phyloP scores from a whole-genome alignment of 1,284 basidiomycete species.

The Ganoderma lucidum region DNA sequence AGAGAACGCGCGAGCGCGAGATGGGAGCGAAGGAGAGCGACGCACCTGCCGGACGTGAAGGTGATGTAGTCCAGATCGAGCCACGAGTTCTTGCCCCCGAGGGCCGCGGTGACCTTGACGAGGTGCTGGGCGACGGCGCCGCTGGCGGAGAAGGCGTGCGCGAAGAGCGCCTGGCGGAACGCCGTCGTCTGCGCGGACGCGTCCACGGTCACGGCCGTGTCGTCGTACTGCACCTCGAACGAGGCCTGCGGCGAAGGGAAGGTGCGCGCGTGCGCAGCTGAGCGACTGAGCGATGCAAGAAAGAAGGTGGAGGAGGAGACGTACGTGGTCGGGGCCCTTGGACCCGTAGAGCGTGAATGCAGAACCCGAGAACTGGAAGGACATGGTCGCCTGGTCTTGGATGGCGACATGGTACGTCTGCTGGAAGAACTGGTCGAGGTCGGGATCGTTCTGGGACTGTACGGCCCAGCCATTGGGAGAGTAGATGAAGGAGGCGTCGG shows the following conservation, averaged over 20 bases:
- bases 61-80: slow-evolving; percentile 42
- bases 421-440: slow-evolving; percentile 38
- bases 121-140: slow-evolving; percentile 28
- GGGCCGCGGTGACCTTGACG: slow-evolving; percentile 33
- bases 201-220: slow-evolving; percentile 31
- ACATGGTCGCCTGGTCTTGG: slow-evolving; percentile 34
- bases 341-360: slow-evolving; percentile 40
- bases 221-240: slow-evolving; percentile 39
- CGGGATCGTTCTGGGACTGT: slow-evolving; percentile 32
- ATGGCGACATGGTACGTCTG: slow-evolving; percentile 41
- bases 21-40: slow-evolving; percentile 7
- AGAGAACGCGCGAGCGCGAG: background rate
- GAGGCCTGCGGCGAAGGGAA: slow-evolving; percentile 30
- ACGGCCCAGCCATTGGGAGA: slow-evolving; percentile 36
- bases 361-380: slow-evolving; percentile 35
- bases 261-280: background rate
- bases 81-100: slow-evolving; percentile 32
- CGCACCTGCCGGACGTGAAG: slow-evolving; percentile 34
- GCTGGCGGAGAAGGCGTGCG: slow-evolving; percentile 28
- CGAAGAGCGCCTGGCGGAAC: slow-evolving; percentile 39
- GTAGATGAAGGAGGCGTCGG: slow-evolving; percentile 37
- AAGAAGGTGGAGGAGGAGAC: slow-evolving; percentile 21
- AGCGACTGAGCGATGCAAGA: background rate
- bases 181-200: slow-evolving; percentile 30
- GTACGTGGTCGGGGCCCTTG: slow-evolving; percentile 41